These are phyloP conservation scores for Silene conica DNA, from an alignment of 148 eudicot genomes.

Conservation along the genomic window DNA sequence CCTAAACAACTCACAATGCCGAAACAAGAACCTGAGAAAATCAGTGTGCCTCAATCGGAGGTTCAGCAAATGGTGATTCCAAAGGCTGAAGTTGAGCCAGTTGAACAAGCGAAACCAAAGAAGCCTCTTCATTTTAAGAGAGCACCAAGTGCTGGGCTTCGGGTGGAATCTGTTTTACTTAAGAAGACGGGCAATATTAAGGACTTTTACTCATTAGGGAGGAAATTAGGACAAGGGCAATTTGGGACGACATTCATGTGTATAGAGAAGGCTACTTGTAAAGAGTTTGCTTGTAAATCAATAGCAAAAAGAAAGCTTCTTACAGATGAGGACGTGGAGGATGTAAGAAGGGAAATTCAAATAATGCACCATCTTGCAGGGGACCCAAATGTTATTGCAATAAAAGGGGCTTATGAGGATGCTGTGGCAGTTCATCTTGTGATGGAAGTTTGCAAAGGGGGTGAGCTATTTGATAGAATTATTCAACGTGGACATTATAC, in stretches of 20 bases:
- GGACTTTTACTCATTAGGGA: conserved; percentile 53
- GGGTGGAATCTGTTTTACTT: conserved; percentile 41
- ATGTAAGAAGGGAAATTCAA: conserved; percentile 63
- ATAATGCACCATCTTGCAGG: conserved; percentile 68
- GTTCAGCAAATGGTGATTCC: conserved; percentile 44
- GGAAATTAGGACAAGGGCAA: conserved; percentile 61
- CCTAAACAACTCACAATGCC: conserved; percentile 50
- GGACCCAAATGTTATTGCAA: conserved; percentile 45
- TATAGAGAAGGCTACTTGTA: conserved; percentile 43
- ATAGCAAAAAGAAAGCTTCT: conserved; percentile 52
- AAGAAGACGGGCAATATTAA: conserved; percentile 48
- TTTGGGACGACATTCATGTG: conserved; percentile 55
- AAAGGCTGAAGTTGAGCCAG: conserved; percentile 33
- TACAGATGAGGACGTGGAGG: conserved; percentile 55
- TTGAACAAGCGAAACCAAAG: conserved; percentile 44
- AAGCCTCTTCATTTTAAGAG: conserved; percentile 47
- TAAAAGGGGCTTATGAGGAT: conserved; percentile 54
- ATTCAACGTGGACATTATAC: conserved; percentile 54
- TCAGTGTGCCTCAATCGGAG: conserved; percentile 25
- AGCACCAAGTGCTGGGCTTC: conserved; percentile 49
- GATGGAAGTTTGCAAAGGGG: conserved; percentile 58
- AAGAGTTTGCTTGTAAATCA: conserved; percentile 54
- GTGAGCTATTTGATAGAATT: conserved; percentile 62
- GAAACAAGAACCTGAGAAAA: conserved; percentile 30
- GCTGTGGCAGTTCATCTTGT: conserved; percentile 55